phyloP scores from a whole-genome alignment of 1,284 basidiomycete species.

The Moesziomyces sp. region DNA sequence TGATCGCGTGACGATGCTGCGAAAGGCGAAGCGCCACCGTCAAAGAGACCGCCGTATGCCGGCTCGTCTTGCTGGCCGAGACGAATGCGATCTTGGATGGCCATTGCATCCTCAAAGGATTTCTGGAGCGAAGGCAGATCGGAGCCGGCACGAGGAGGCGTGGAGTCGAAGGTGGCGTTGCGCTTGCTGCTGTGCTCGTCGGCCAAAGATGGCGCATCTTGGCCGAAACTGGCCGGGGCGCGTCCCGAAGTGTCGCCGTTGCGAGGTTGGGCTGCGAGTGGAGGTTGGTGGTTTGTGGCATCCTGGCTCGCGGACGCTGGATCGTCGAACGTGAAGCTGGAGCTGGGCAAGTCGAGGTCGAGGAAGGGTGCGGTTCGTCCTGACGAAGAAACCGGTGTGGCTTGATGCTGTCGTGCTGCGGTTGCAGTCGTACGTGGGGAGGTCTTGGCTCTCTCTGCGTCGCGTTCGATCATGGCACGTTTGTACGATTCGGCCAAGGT shows the following conservation, averaged over 20 bases:
- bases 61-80: slow-evolving; percentile 9
- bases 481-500: slow-evolving; percentile 38
- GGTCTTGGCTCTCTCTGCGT: slow-evolving; percentile 16
- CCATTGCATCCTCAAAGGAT: slow-evolving; percentile 28
- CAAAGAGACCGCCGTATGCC: slow-evolving; percentile 22
- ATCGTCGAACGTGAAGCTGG: slow-evolving; percentile 36
- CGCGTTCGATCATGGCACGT: slow-evolving; percentile 37
- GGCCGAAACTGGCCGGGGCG: too few relatives aligned
- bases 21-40: slow-evolving; percentile 2
- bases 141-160: slow-evolving; percentile 6
- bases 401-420: neutral
- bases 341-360: slow-evolving; percentile 41
- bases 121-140: slow-evolving; percentile 17
- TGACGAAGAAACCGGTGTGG: neutral
- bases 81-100: slow-evolving; percentile 16
- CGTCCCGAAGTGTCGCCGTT: neutral
- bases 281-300: neutral
- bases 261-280: neutral
- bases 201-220: neutral
- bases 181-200: slow-evolving; percentile 5
- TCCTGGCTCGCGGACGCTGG: slow-evolving; percentile 2
- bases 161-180: slow-evolving; percentile 5
- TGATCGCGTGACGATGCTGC: slow-evolving; percentile 1
- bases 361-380: slow-evolving; percentile 25
- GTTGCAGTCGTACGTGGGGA: slow-evolving; percentile 1